Evolutionary conservation across 352 stramenopile genomes (phyloP).

Genomic region (Pythium insidiosum): DNA sequence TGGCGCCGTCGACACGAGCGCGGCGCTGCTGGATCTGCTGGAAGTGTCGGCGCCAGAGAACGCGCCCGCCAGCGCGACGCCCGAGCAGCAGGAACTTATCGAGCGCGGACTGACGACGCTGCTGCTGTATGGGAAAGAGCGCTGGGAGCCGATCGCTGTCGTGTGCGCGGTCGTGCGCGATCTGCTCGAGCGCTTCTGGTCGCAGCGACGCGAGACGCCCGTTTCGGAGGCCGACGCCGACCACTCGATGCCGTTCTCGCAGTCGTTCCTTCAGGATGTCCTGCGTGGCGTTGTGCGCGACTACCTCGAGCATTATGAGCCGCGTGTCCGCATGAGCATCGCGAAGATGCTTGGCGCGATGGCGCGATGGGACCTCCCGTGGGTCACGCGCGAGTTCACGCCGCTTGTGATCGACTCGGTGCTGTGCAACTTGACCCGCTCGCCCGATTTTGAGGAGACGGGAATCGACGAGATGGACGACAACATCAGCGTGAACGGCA

Average conservation of each 20-base stretch:
- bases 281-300: slow-evolving; percentile 30
- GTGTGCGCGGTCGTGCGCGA: slow-evolving; percentile 50
- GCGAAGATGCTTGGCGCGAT: slow-evolving; percentile 62
- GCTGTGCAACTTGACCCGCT: slow-evolving; percentile 59
- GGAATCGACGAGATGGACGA: slow-evolving; percentile 72
- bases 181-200: too few relatives aligned
- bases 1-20: slow-evolving; percentile 26
- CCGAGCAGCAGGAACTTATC: slow-evolving; percentile 24
- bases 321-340: slow-evolving; percentile 74
- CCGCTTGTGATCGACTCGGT: slow-evolving; percentile 74
- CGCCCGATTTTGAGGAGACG: slow-evolving; percentile 73
- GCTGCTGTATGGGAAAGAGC: slow-evolving; percentile 40
- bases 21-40: slow-evolving; percentile 29
- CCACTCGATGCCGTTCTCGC: slow-evolving; percentile 23
- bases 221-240: slow-evolving; percentile 10
- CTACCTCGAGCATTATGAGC: slow-evolving; percentile 83
- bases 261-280: slow-evolving; percentile 33
- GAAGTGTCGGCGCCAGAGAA: slow-evolving; percentile 5
- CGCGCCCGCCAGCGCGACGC: slow-evolving; percentile 2
- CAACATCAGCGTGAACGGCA: slow-evolving; percentile 74
- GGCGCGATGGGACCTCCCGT: slow-evolving; percentile 47
- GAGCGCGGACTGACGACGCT: slow-evolving; percentile 45
- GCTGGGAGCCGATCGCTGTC: slow-evolving; percentile 73
- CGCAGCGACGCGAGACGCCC: slow-evolving; percentile 12
- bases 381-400: slow-evolving; percentile 50